Percentiles rank a stretch among this genome's conserved stretches.
phyloP scores from a whole-genome alignment of 208 protist species.

The Crithidia acanthocephali region DNA sequence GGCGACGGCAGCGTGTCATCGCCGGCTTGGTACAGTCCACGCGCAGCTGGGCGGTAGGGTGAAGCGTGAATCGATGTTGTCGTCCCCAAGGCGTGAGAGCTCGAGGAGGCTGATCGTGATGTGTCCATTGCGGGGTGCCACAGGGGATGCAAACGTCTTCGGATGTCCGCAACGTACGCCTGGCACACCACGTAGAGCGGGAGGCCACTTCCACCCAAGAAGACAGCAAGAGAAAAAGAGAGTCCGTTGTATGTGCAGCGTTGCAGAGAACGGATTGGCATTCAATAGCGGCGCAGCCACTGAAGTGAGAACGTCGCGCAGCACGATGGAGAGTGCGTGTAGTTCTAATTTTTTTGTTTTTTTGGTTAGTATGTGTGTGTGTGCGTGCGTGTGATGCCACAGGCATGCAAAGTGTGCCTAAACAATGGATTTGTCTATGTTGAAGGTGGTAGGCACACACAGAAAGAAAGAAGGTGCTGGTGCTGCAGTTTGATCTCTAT shows the following conservation, averaged over 20 bases:
- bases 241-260: not conserved
- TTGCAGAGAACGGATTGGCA: not conserved
- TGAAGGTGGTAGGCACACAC: too few relatives aligned
- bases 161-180: not conserved
- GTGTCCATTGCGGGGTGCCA: not conserved
- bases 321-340: too few relatives aligned
- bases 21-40: not conserved
- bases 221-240: not conserved
- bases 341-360: too few relatives aligned
- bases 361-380: too few relatives aligned
- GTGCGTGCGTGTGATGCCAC: too few relatives aligned
- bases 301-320: not conserved
- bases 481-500: too few relatives aligned
- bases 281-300: not conserved
- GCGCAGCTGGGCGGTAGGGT: not conserved
- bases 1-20: slow-evolving; percentile 28
- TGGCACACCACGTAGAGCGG: not conserved
- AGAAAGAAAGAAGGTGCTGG: too few relatives aligned
- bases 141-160: not conserved
- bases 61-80: not conserved
- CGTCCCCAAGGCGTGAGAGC: not conserved
- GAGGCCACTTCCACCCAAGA: not conserved
- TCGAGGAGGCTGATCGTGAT: not conserved
- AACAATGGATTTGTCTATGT: too few relatives aligned
- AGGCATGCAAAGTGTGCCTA: too few relatives aligned